Conservation (phyloP, 768 basidiomycete species). For the Boletus eberwhitei region DNA sequence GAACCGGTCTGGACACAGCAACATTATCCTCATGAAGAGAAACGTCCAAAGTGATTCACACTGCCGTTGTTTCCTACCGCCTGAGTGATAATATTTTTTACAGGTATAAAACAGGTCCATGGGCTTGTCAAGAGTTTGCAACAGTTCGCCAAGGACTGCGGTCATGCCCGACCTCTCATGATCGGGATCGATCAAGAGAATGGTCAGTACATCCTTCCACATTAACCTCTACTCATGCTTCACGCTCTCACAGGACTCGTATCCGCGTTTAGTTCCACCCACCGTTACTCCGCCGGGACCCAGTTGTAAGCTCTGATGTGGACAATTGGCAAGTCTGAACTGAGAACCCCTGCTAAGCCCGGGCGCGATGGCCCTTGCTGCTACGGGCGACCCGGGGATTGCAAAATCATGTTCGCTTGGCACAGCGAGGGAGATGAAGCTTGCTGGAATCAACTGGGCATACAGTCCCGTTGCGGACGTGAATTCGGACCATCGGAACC, state of each 20-base stretch:
- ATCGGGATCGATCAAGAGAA: slow-evolving; percentile 77
- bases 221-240: not conserved
- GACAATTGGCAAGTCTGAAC: not conserved
- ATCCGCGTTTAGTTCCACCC: slow-evolving; percentile 58
- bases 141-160: slow-evolving; percentile 49
- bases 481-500: slow-evolving; percentile 66
- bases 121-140: slow-evolving; percentile 50
- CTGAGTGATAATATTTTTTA: not conserved
- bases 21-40: slow-evolving; percentile 66
- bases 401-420: slow-evolving; percentile 47
- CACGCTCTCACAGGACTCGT: slow-evolving; percentile 47
- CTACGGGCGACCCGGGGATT: slow-evolving; percentile 44
- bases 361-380: slow-evolving; percentile 70
- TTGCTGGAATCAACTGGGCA: slow-evolving; percentile 68
- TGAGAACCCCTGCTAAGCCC: slow-evolving; percentile 41
- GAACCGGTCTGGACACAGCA: slow-evolving; percentile 27
- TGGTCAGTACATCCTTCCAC: slow-evolving; percentile 35
- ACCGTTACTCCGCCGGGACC: slow-evolving; percentile 46
- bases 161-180: slow-evolving; percentile 54
- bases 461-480: slow-evolving; percentile 72
- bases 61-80: not conserved
- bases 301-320: slow-evolving; percentile 51
- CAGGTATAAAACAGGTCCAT: slow-evolving; percentile 52
- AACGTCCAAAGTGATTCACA: slow-evolving; percentile 50
- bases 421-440: slow-evolving; percentile 52